Conservation (phyloP, 2,329 filamentous ascomycete genomes). For the Pestalotiopsis sp. region DNA sequence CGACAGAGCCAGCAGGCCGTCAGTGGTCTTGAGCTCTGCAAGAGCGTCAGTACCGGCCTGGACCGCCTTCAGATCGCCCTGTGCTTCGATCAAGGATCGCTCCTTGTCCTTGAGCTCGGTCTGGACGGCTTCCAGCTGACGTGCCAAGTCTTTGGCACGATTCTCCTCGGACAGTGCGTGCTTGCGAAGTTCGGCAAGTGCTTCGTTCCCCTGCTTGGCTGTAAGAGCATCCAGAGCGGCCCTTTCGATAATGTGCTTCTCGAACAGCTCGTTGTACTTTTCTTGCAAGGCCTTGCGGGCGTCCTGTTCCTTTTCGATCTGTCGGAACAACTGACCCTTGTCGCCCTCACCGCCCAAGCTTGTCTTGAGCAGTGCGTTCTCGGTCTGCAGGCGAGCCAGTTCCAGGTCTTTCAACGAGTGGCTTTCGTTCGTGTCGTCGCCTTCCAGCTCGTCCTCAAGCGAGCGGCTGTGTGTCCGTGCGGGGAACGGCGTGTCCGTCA, state of each 20-base stretch:
- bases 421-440: conserved; percentile 42
- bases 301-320: conserved; percentile 58
- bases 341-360: conserved; percentile 58
- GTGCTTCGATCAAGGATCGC: conserved; percentile 56
- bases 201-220: conserved; percentile 51
- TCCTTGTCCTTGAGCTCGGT: conserved; percentile 54
- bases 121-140: conserved; percentile 46
- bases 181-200: conserved; percentile 54
- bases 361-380: conserved; percentile 61
- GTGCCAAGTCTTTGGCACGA: conserved; percentile 43
- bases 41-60: conserved; percentile 57
- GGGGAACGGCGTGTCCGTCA: conserved; percentile 37
- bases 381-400: conserved; percentile 61
- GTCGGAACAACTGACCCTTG: conserved; percentile 55
- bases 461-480: conserved; percentile 23
- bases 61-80: conserved; percentile 48
- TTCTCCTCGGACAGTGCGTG: conserved; percentile 54
- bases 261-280: conserved; percentile 59
- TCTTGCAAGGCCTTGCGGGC: conserved; percentile 55
- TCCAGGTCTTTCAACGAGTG: conserved; percentile 50
- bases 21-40: conserved; percentile 61
- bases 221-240: conserved; percentile 60
- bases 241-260: conserved; percentile 60
- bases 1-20: conserved; percentile 61
- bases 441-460: conserved; percentile 64